A percentile compares a stretch with the other conserved stretches of the same genome.
Conservation (phyloP, 495 filamentous ascomycete genomes). For the Beverwykella pulmonaria region DNA sequence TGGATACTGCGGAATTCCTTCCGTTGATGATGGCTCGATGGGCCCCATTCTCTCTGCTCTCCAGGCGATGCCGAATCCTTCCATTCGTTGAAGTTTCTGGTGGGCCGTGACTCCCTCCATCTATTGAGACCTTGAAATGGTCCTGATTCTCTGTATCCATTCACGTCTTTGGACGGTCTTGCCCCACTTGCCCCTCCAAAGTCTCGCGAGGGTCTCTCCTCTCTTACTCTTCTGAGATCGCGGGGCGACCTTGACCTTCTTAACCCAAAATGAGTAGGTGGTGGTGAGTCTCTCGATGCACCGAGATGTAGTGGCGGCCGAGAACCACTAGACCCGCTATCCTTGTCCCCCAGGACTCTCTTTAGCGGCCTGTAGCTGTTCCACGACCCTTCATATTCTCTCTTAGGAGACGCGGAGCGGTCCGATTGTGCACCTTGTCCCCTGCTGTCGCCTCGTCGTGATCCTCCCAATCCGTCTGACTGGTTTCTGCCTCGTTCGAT, state of each 20-base stretch:
- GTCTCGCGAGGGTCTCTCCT: too few relatives aligned
- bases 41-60: background rate
- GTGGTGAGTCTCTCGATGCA: too few relatives aligned
- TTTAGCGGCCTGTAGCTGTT: too few relatives aligned
- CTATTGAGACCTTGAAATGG: background rate
- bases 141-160: background rate
- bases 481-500: slow-evolving; percentile 57
- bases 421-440: background rate
- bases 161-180: background rate
- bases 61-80: background rate
- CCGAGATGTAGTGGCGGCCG: too few relatives aligned
- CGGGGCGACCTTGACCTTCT: too few relatives aligned
- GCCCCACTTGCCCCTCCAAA: background rate
- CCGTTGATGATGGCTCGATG: background rate
- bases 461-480: slow-evolving; percentile 30
- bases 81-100: background rate
- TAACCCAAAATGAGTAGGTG: too few relatives aligned
- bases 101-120: background rate
- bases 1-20: background rate
- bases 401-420: background rate
- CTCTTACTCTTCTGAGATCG: too few relatives aligned
- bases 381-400: background rate
- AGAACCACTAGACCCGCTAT: too few relatives aligned
- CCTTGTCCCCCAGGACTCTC: too few relatives aligned
- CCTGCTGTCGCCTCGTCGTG: background rate